These are phyloP conservation scores for Cornus suecica DNA, from an alignment of 148 eudicot species.

Conservation along the genomic window DNA sequence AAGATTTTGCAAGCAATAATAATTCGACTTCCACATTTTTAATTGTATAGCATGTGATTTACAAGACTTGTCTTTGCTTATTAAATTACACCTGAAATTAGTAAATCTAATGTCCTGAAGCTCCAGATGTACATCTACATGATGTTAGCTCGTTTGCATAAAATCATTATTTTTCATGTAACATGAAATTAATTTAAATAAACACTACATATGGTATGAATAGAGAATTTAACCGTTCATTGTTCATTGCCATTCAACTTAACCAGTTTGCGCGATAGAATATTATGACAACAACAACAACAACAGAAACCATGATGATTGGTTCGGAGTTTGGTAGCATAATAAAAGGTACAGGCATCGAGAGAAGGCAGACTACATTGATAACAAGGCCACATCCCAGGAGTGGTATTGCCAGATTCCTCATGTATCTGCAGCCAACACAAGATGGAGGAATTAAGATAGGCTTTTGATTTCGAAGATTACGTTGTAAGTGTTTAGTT, in stretches of 20 bases:
- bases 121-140: not conserved
- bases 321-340: not conserved
- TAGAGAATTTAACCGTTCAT: not conserved
- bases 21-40: not conserved
- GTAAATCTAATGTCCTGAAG: not conserved
- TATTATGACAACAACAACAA: not conserved
- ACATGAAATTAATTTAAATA: not conserved
- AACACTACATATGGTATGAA: not conserved
- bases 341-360: not conserved
- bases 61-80: not conserved
- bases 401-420: not conserved
- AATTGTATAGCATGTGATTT: not conserved
- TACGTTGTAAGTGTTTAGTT: not conserved
- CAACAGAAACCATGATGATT: not conserved
- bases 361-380: not conserved
- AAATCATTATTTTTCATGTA: not conserved
- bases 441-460: not conserved
- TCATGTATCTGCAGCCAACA: conserved; percentile 14
- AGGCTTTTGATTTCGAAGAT: not conserved
- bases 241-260: not conserved
- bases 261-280: not conserved
- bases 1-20: not conserved
- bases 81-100: not conserved
- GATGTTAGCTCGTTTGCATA: too few species aligned
- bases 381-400: not conserved